Percentiles rank a stretch among this genome's conserved stretches.
phyloP scores from a whole-genome alignment of 768 basidiomycete species.

The Coprinopsis strossmayeri region DNA sequence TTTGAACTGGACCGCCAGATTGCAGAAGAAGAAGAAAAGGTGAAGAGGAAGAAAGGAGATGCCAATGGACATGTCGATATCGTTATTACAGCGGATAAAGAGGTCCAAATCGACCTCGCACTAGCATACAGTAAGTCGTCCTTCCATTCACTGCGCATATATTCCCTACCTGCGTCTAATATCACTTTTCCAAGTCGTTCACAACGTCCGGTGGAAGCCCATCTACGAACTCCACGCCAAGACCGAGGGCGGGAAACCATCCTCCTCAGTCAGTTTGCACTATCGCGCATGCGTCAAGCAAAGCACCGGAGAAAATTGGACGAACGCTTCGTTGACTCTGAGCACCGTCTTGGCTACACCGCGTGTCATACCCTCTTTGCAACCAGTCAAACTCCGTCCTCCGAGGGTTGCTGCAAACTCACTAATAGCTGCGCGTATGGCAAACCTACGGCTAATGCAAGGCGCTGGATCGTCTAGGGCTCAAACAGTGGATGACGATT shows the following conservation, averaged over 20 bases:
- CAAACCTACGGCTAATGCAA: no score
- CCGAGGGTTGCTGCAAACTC: no score
- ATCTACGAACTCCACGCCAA: constrained; percentile 55
- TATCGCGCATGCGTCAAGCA: constrained; percentile 51
- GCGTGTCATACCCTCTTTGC: not conserved
- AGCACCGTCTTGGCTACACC: constrained; percentile 34
- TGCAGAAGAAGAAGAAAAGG: constrained; percentile 25
- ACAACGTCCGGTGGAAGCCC: constrained; percentile 42
- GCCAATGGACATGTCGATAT: constrained; percentile 31
- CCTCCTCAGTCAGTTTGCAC: constrained; percentile 38
- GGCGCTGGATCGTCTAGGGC: not conserved
- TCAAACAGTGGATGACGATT: no score
- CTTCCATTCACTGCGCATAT: no score
- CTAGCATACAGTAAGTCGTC: constrained; percentile 44
- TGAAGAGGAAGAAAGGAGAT: constrained; percentile 27
- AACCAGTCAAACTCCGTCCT: not conserved
- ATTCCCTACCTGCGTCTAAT: no score
- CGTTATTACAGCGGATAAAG: constrained; percentile 34
- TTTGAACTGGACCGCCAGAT: constrained; percentile 33
- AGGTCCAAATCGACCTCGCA: constrained; percentile 33
- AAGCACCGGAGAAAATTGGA: constrained; percentile 59
- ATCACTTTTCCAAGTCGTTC: constrained; percentile 36
- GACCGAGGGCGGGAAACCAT: constrained; percentile 37
- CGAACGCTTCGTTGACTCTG: constrained; percentile 38
- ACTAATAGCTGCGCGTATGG: no score